Conservation (phyloP, 805 yeast species). For the Brettanomyces custersianus region DNA sequence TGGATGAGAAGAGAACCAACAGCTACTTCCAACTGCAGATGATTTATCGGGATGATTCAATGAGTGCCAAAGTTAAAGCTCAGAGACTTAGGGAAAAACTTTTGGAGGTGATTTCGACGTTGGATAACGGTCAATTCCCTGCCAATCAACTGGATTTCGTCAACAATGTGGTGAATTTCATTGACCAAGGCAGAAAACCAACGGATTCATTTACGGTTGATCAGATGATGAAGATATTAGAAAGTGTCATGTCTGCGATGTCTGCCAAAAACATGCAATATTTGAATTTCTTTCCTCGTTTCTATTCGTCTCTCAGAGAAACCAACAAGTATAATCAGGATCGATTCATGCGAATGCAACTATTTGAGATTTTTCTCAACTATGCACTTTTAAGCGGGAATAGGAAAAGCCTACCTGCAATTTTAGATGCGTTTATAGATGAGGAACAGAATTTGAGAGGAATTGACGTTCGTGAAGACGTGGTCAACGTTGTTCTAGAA, state of each 20-base stretch:
- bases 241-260: conserved; percentile 20
- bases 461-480: conserved; percentile 13
- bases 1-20: neutral
- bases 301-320: conserved; percentile 22
- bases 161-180: conserved; percentile 21
- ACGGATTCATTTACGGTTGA: conserved; percentile 12
- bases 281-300: conserved; percentile 25
- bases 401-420: conserved; percentile 14
- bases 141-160: conserved; percentile 20
- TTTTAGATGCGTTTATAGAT: conserved; percentile 20
- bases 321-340: conserved; percentile 15
- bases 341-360: conserved; percentile 16
- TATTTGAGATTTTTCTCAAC: conserved; percentile 25
- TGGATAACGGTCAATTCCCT: conserved; percentile 16
- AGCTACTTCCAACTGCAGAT: conserved; percentile 15
- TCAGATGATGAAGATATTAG: conserved; percentile 17
- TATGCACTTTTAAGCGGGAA: conserved; percentile 24
- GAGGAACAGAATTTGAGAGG: conserved; percentile 14
- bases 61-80: conserved; percentile 21
- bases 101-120: conserved; percentile 11
- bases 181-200: conserved; percentile 20
- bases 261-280: conserved; percentile 19
- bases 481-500: conserved; percentile 21
- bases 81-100: conserved; percentile 15
- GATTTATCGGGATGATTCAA: conserved; percentile 15